Percentiles rank a stretch among this genome's conserved stretches.
phyloP scores from a whole-genome alignment of 768 basidiomycete species.

The Saitozyma sp. region DNA sequence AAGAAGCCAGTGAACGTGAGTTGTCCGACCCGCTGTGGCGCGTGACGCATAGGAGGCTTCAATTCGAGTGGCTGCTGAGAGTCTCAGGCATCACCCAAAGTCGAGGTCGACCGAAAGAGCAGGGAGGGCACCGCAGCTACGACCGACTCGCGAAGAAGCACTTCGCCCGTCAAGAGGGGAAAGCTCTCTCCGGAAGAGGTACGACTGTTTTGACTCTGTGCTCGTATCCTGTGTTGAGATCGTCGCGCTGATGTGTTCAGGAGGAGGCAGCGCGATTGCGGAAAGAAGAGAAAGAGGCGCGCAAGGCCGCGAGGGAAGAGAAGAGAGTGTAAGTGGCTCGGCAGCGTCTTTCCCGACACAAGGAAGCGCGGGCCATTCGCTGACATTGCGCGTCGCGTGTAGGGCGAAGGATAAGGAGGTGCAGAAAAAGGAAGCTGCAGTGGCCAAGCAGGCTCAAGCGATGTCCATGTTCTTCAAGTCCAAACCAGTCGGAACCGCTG shows the following conservation, averaged over 20 bases:
- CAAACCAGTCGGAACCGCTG: constrained; percentile 8
- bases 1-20: constrained; percentile 10
- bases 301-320: constrained; percentile 25
- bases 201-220: background rate
- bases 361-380: background rate
- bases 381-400: constrained; percentile 1
- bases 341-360: no score
- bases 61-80: background rate
- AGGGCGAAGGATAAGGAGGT: constrained; percentile 35
- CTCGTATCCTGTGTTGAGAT: no score
- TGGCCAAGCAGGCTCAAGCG: constrained; percentile 33
- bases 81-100: constrained; percentile 16
- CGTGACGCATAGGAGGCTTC: constrained; percentile 1
- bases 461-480: constrained; percentile 37
- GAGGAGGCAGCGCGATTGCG: constrained; percentile 40
- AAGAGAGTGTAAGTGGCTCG: constrained; percentile 40
- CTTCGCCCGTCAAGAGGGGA: constrained; percentile 34
- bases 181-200: constrained; percentile 46
- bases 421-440: constrained; percentile 25
- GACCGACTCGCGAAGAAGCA: constrained; percentile 31
- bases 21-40: no score
- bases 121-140: constrained; percentile 42
- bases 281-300: constrained; percentile 43
- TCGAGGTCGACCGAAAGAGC: constrained; percentile 14
- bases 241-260: constrained; percentile 16